These are phyloP conservation scores for Alternaria triticimaculans DNA, from an alignment of 2,329 filamentous ascomycete species.

Conservation along the genomic window DNA sequence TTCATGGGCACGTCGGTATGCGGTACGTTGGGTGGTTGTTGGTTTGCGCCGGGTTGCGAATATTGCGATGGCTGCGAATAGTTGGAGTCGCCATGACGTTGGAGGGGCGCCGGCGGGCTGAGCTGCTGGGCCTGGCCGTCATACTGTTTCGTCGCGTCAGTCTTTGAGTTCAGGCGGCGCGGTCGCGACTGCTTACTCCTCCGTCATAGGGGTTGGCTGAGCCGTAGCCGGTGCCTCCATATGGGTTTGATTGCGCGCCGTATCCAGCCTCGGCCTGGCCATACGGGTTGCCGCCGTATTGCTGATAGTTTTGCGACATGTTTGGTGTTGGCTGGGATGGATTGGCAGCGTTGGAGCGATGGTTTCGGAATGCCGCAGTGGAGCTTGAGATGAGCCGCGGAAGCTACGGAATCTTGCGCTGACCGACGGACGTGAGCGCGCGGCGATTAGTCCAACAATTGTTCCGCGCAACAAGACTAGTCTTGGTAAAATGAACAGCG, in stretches of 20 bases:
- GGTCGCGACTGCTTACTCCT: conserved; percentile 26
- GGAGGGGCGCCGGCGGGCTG: conserved; percentile 38
- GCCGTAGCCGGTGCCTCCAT: conserved; percentile 45
- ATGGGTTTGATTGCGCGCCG: conserved; percentile 42
- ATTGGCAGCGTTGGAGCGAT: conserved; percentile 12
- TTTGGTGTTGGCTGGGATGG: conserved; percentile 15
- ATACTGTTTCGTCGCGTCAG: conserved; percentile 23
- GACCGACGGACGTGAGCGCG: conserved; percentile 16
- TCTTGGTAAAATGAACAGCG: conserved; percentile 7
- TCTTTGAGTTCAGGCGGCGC: conserved; percentile 14
- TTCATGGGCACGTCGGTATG: conserved; percentile 24
- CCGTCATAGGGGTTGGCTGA: conserved; percentile 40
- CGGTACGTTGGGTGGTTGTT: conserved; percentile 18
- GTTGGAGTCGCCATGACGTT: conserved; percentile 44
- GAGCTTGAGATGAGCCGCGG: conserved; percentile 31
- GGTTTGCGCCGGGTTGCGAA: conserved; percentile 35
- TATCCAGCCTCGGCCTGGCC: conserved; percentile 13
- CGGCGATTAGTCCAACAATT: neutral
- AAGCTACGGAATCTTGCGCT: conserved; percentile 34
- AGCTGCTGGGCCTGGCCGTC: conserved; percentile 31
- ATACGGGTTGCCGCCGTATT: conserved; percentile 46
- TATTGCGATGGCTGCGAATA: conserved; percentile 51
- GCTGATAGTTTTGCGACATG: conserved; percentile 58
- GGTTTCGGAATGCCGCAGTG: conserved; percentile 28
- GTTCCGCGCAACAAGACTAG: conserved; percentile 5